phyloP scores from a whole-genome alignment of 805 yeast genomes.

The Pichia nakasei region DNA sequence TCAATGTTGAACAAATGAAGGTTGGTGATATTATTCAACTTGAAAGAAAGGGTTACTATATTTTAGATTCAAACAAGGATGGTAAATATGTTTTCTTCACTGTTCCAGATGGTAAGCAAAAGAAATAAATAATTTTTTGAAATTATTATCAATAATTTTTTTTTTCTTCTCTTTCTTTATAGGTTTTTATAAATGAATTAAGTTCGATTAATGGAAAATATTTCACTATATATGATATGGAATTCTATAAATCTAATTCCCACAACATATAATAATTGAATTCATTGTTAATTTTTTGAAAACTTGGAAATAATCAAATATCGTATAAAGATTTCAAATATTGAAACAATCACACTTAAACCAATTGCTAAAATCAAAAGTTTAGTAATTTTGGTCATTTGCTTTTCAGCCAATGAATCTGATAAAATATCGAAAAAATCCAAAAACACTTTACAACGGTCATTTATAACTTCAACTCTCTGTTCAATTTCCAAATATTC shows the following conservation, averaged over 20 bases:
- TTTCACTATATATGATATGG: not conserved
- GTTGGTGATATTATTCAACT: slow-evolving; percentile 87
- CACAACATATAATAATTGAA: not conserved
- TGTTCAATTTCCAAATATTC: slow-evolving; percentile 94
- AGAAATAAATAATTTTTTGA: slow-evolving; percentile 22
- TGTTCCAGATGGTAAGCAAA: slow-evolving; percentile 92
- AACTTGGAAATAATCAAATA: slow-evolving; percentile 34
- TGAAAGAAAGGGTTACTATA: slow-evolving; percentile 94
- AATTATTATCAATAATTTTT: too few species aligned
- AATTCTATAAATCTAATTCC: not conserved
- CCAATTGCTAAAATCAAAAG: slow-evolving; percentile 79
- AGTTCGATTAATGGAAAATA: too few species aligned
- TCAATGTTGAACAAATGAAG: slow-evolving; percentile 66
- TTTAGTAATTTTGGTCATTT: slow-evolving; percentile 86
- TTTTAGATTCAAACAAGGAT: slow-evolving; percentile 57
- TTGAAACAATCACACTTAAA: slow-evolving; percentile 67
- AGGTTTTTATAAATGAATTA: not conserved
- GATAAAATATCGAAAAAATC: slow-evolving; percentile 90
- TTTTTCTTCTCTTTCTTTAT: too few species aligned
- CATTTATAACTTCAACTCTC: slow-evolving; percentile 87
- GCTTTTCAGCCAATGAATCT: slow-evolving; percentile 88
- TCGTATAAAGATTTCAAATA: slow-evolving; percentile 59
- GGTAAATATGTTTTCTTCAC: slow-evolving; percentile 76
- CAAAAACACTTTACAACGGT: slow-evolving; percentile 85
- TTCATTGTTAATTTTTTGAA: not conserved